Conservation (phyloP, 768 basidiomycete species). For the Amanita pseudoporphyria region DNA sequence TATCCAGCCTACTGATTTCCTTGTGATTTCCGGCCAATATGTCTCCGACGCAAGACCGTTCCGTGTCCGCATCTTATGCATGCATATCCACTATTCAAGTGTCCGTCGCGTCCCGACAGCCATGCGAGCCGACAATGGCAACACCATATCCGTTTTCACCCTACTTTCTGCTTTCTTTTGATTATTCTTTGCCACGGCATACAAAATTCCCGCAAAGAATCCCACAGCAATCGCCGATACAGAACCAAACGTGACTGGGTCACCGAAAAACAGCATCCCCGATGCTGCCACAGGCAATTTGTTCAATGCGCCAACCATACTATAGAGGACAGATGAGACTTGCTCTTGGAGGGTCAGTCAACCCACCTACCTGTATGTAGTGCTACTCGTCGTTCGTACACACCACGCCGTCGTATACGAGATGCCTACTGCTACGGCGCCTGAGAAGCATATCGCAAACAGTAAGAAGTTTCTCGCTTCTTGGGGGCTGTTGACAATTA, state of each 20-base stretch:
- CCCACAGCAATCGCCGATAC: conserved; percentile 83
- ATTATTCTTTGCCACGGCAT: conserved; percentile 91
- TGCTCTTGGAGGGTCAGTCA: not conserved
- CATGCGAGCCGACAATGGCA: conserved; percentile 55
- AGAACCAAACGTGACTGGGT: conserved; percentile 78
- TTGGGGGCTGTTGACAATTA: conserved; percentile 51
- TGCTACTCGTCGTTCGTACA: conserved; percentile 89
- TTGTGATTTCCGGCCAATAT: conserved; percentile 14
- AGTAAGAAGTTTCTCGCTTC: conserved; percentile 73
- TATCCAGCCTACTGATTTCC: not conserved
- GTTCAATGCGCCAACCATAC: conserved; percentile 96
- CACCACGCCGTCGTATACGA: conserved; percentile 99
- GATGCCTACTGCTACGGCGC: conserved; percentile 95
- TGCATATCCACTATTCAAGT: not conserved
- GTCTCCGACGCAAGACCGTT: too few species aligned
- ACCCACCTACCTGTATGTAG: conserved; percentile 80
- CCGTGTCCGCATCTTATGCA: not conserved
- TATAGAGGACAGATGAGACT: conserved; percentile 19
- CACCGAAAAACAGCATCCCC: conserved; percentile 97
- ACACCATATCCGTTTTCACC: conserved; percentile 38
- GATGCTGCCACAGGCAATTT: conserved; percentile 97
- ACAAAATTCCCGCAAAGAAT: conserved; percentile 86
- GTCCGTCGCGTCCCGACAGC: conserved; percentile 13
- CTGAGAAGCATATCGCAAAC: conserved; percentile 88
- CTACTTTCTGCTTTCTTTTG: conserved; percentile 71